These are phyloP conservation scores for Rubroshorea leprosula DNA, from an alignment of 345 rosid species.

Conservation along the genomic window DNA sequence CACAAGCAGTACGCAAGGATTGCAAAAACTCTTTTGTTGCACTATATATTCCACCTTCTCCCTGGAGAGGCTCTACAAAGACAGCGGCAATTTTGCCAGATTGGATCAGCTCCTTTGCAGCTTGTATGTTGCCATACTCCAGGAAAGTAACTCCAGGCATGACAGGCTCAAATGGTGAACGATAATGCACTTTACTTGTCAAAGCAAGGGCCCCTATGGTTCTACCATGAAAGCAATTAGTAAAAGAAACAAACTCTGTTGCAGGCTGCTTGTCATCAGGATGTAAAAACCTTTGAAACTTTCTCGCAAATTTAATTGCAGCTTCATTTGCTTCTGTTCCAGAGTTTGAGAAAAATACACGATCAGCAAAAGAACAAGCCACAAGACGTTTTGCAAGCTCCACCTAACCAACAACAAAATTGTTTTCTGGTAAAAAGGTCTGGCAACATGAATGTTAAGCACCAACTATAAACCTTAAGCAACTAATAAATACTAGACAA, in stretches of 20 bases:
- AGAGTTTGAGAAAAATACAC: slow-evolving; percentile 79
- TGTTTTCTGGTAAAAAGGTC: neutral
- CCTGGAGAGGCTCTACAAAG: slow-evolving; percentile 92
- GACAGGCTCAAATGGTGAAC: slow-evolving; percentile 87
- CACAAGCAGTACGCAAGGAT: slow-evolving; percentile 67
- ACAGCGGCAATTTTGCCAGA: slow-evolving; percentile 74
- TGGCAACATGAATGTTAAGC: too few species aligned
- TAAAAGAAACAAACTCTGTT: slow-evolving; percentile 63
- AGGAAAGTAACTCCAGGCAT: slow-evolving; percentile 97
- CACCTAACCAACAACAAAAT: slow-evolving; percentile 30
- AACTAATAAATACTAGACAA: too few species aligned
- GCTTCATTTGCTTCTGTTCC: slow-evolving; percentile 98
- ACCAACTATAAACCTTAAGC: too few species aligned
- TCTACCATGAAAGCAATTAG: slow-evolving; percentile 90
- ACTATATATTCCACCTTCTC: slow-evolving; percentile 89
- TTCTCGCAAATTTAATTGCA: slow-evolving; percentile 87
- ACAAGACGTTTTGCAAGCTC: slow-evolving; percentile 81
- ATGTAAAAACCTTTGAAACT: slow-evolving; percentile 60
- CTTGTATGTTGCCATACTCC: slow-evolving; percentile 70
- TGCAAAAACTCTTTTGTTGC: slow-evolving; percentile 74
- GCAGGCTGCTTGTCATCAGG: slow-evolving; percentile 51
- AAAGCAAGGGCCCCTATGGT: slow-evolving; percentile 89
- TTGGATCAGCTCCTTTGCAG: slow-evolving; percentile 45
- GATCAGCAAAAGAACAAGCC: slow-evolving; percentile 69
- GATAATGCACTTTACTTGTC: slow-evolving; percentile 88